Percentiles rank a stretch among this genome's conserved stretches.
These are phyloP conservation scores for Telfairia occidentalis DNA, from an alignment of 331 rosid species.

Conservation along the genomic window DNA sequence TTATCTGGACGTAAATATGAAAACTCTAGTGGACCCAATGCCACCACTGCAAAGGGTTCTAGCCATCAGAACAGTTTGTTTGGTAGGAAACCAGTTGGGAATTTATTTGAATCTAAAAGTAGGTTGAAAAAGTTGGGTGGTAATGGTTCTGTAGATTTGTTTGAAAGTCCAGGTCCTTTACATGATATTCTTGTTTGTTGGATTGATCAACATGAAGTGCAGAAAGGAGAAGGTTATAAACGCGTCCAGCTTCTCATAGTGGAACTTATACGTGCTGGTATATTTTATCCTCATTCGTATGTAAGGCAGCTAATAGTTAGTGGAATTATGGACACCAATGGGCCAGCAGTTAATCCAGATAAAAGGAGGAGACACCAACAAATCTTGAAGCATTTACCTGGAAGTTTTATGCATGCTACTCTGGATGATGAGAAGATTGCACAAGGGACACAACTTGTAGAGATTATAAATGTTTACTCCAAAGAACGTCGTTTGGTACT, in stretches of 20 bases:
- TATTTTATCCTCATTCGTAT: slow-evolving; percentile 80
- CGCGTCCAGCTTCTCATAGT: slow-evolving; percentile 66
- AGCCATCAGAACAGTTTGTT: slow-evolving; percentile 32
- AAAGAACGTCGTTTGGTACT: slow-evolving; percentile 79
- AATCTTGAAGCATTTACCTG: slow-evolving; percentile 73
- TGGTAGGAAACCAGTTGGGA: slow-evolving; percentile 25
- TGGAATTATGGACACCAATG: slow-evolving; percentile 72
- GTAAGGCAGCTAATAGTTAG: slow-evolving; percentile 91
- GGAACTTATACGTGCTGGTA: slow-evolving; percentile 70
- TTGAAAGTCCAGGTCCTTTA: slow-evolving; percentile 89
- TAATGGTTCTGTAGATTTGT: slow-evolving; percentile 26
- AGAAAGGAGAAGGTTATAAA: slow-evolving; percentile 70
- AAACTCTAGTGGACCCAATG: slow-evolving; percentile 21
- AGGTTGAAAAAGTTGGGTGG: slow-evolving; percentile 23
- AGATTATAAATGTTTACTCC: slow-evolving; percentile 52
- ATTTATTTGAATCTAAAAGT: slow-evolving; percentile 28
- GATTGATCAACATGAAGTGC: slow-evolving; percentile 94
- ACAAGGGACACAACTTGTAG: slow-evolving; percentile 50
- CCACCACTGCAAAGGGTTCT: slow-evolving; percentile 27
- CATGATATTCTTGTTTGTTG: slow-evolving; percentile 92
- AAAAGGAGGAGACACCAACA: slow-evolving; percentile 57
- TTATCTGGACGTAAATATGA: slow-evolving; percentile 28
- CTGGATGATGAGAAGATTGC: slow-evolving; percentile 60
- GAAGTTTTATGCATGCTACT: slow-evolving; percentile 43
- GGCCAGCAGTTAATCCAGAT: slow-evolving; percentile 39